A percentile compares a stretch with the other conserved stretches of the same genome.
Evolutionary conservation across 805 yeast species (phyloP).

Genomic region (Blastobotrys peoriensis): DNA sequence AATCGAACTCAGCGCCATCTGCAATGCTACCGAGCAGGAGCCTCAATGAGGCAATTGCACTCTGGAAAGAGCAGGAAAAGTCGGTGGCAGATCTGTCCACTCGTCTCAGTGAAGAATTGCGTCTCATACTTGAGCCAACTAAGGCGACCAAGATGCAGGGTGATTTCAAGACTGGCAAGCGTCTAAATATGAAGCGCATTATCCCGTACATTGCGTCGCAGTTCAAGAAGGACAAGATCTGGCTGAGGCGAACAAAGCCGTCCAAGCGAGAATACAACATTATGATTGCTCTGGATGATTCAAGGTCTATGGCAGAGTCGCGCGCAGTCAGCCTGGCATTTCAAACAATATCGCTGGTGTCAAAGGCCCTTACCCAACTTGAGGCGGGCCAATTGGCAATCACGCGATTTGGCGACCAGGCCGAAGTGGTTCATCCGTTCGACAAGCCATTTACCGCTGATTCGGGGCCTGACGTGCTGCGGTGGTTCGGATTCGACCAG

Average conservation of each 20-base stretch:
- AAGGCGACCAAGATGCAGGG: conserved; percentile 92
- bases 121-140: conserved; percentile 92
- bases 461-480: conserved; percentile 77
- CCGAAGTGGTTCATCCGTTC: conserved; percentile 83
- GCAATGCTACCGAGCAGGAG: conserved; percentile 40
- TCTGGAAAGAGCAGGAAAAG: conserved; percentile 80
- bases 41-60: conserved; percentile 59
- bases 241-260: conserved; percentile 97
- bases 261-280: conserved; percentile 95
- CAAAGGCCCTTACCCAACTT: conserved; percentile 86
- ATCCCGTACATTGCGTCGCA: conserved; percentile 97
- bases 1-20: conserved; percentile 8
- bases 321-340: conserved; percentile 86
- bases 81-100: conserved; percentile 86
- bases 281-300: conserved; percentile 95
- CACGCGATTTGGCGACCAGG: conserved; percentile 81
- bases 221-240: conserved; percentile 94
- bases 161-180: conserved; percentile 94
- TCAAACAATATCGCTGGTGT: conserved; percentile 88
- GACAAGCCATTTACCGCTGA: conserved; percentile 78
- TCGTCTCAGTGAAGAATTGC: conserved; percentile 82
- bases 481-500: conserved; percentile 86
- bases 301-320: conserved; percentile 95
- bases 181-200: conserved; percentile 94
- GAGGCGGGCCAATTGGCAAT: conserved; percentile 92